Base-by-base conservation (phyloP, 805 yeast species). In the Yarrowia sp. region DNA sequence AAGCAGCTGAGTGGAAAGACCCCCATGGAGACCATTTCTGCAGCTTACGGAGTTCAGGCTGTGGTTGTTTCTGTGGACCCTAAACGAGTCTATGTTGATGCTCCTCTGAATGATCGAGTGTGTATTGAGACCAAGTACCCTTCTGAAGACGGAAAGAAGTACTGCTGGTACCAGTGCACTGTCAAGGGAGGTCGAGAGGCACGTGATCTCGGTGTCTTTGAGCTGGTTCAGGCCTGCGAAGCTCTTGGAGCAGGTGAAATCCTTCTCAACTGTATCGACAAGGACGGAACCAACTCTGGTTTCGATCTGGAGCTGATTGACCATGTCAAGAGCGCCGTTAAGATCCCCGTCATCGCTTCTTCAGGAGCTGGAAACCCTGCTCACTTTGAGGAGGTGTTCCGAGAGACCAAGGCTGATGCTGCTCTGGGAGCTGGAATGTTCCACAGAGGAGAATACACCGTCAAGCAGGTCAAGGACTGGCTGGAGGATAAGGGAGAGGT, bases 61-160 rank as follows among this genome's bases (percentile, higher is more conserved):
- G 99, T 95, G 7, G 98, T 95, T 6, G 92, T 95, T 13, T 92
- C 98, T 0, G 96, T 95, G n/a, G 99, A 95, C 75, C 99, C 99
- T 41, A 95, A 90, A 72, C 83, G 97, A 68, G 88, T 83, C 22
- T 95, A 90, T 72, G 87, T 93, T 2, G n/a, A 71, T 7, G 77
- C 80, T 15, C 95, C 96, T 3, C 42, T 33, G 11, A 64, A 73
- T 1, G 84, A 81, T 17, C 85, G 89, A 11, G 77, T 77, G 17
- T 81, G 87, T 0, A 82, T 92, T 58, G 78, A 84, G 70, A 88
- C 96, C 0, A 68, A 75, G 15, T 78, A 76, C 68, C 85, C 88
- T 0, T 97, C 97, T 14, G 96, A 96, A n/a, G 82, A 89, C 66
- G 96, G 96, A 4, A 97, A 95, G 75, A 78, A 83, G 69, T 92